Evolutionary conservation across 352 stramenopile species (phyloP).

Genomic region (Phytopythium mirpurense): DNA sequence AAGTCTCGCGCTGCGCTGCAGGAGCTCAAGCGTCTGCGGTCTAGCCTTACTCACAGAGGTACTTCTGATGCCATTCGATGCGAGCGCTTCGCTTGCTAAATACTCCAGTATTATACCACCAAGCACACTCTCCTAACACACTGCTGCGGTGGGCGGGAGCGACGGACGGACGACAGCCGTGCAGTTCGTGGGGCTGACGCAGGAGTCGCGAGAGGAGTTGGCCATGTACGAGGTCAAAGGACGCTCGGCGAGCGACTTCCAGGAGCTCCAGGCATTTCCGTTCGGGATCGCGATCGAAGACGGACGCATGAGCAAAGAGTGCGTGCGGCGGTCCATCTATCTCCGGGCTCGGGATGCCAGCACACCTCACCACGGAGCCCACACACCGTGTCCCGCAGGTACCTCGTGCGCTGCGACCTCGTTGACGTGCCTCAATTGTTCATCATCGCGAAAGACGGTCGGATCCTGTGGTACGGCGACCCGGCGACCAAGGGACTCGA

Average conservation of each 20-base stretch:
- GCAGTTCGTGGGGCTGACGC: slow-evolving; percentile 62
- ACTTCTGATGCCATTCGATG: too few species aligned
- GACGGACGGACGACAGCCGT: slow-evolving; percentile 16
- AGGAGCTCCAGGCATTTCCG: slow-evolving; percentile 35
- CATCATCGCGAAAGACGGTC: slow-evolving; percentile 51
- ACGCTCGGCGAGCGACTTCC: slow-evolving; percentile 46
- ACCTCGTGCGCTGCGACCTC: slow-evolving; percentile 63
- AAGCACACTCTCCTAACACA: not conserved
- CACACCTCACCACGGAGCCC: too few species aligned
- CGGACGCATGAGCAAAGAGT: slow-evolving; percentile 68
- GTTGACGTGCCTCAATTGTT: slow-evolving; percentile 51
- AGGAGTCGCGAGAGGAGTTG: slow-evolving; percentile 62
- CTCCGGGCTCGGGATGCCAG: too few species aligned
- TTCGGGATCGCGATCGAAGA: slow-evolving; percentile 70
- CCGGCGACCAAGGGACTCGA: slow-evolving; percentile 27
- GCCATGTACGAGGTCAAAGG: slow-evolving; percentile 58
- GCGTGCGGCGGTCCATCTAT: slow-evolving; percentile 1
- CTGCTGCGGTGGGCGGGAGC: too few species aligned
- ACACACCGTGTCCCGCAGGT: slow-evolving; percentile 16
- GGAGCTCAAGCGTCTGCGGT: slow-evolving; percentile 38
- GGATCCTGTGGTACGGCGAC: slow-evolving; percentile 52
- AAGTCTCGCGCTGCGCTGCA: slow-evolving; percentile 46
- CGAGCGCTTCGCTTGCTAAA: too few species aligned
- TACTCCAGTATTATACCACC: too few species aligned
- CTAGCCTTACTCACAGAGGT: slow-evolving; percentile 29